phyloP scores from a whole-genome alignment of 345 rosid species.

The Chamaenerion angustifolium region DNA sequence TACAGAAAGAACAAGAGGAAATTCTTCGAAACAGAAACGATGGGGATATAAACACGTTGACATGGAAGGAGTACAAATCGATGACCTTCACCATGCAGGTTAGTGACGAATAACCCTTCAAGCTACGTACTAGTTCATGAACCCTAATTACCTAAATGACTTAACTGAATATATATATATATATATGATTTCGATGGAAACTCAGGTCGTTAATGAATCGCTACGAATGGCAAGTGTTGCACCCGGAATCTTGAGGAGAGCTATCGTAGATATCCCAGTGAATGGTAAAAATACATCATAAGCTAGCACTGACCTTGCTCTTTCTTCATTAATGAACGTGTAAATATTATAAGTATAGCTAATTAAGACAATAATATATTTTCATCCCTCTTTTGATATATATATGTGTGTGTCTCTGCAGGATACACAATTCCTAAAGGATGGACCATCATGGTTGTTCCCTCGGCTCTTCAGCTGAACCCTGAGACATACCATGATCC shows the following conservation, averaged over 20 bases:
- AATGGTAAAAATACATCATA: not conserved
- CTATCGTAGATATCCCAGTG: conserved; percentile 12
- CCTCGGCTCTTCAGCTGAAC: conserved; percentile 10
- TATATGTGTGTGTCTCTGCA: not conserved
- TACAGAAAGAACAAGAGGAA: conserved; percentile 22
- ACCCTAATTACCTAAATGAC: too few relatives aligned
- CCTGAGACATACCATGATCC: conserved; percentile 18
- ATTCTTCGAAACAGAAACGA: conserved; percentile 9
- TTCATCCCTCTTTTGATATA: not conserved
- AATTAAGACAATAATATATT: too few relatives aligned
- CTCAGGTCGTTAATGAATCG: conserved; percentile 32
- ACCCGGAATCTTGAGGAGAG: conserved; percentile 27
- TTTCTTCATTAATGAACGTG: too few relatives aligned
- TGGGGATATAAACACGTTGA: not conserved
- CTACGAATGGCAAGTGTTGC: conserved; percentile 22
- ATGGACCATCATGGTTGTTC: conserved; percentile 12
- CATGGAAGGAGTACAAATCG: conserved; percentile 7
- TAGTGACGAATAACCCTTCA: not conserved
- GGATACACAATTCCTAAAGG: conserved; percentile 23
- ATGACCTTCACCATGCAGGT: conserved; percentile 7
- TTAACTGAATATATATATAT: too few relatives aligned
- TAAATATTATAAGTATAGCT: too few relatives aligned
- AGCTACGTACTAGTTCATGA: too few relatives aligned
- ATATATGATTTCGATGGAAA: not conserved
- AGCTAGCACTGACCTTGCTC: too few relatives aligned